phyloP scores from a whole-genome alignment of 106 monocot genomes.

The Dactylorhiza incarnata region DNA sequence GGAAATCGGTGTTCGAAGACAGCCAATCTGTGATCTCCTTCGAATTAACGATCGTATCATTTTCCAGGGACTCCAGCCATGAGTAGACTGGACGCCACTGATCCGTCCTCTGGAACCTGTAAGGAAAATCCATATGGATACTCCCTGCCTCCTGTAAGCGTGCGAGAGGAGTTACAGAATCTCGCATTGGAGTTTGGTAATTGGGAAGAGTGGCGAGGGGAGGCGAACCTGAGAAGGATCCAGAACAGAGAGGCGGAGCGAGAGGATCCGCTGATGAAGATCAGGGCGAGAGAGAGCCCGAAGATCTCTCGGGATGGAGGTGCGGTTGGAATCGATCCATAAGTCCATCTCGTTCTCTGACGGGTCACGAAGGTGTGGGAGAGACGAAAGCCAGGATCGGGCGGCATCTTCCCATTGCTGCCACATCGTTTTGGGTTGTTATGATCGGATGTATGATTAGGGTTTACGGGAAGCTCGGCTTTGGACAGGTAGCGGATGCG shows the following conservation, averaged over 20 bases:
- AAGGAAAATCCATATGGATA: conserved; percentile 26
- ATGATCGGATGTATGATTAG: conserved; percentile 7
- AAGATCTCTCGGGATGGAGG: conserved; percentile 19
- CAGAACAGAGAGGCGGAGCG: neutral
- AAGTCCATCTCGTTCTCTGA: conserved; percentile 18
- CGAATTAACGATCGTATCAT: conserved; percentile 30
- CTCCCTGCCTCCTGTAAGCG: conserved; percentile 2
- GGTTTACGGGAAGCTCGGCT: neutral
- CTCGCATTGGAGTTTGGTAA: too few species aligned
- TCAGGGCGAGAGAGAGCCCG: conserved; percentile 24
- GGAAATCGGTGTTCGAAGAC: conserved; percentile 32
- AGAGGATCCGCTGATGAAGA: conserved; percentile 27
- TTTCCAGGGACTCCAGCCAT: conserved; percentile 68
- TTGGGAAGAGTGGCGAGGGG: neutral
- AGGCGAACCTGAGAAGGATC: conserved; percentile 6
- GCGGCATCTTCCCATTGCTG: conserved; percentile 24
- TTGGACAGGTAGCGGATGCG: too few species aligned
- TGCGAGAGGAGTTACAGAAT: neutral
- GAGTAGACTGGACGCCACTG: conserved; percentile 63
- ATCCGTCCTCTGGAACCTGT: conserved; percentile 66
- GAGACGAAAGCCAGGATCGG: conserved; percentile 31
- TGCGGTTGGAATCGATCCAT: conserved; percentile 24
- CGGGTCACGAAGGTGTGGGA: conserved; percentile 9
- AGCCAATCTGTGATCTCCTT: conserved; percentile 63
- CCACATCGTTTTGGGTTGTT: neutral